Evolutionary conservation across 768 basidiomycete genomes (phyloP).

Genomic region (Holtermanniella nyarrowii): DNA sequence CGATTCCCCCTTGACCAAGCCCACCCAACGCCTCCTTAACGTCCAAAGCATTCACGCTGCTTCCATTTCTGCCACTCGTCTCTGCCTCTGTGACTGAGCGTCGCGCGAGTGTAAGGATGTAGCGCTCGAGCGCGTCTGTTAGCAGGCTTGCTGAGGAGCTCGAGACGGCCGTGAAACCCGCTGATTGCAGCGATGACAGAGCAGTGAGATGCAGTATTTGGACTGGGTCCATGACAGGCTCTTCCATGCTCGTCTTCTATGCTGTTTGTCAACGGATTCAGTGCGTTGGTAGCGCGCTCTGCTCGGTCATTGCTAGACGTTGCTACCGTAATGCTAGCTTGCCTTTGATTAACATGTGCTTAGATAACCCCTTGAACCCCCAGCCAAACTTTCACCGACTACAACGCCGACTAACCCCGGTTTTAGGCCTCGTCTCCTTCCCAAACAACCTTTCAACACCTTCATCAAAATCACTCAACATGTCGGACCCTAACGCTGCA

Average conservation of each 20-base stretch:
- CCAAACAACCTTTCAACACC: not conserved
- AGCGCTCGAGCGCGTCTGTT: conserved; percentile 15
- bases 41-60: conserved; percentile 24
- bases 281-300: no score
- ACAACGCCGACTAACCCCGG: not conserved
- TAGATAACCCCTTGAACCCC: no score
- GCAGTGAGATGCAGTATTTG: conserved; percentile 23
- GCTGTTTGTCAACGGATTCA: no score
- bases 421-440: not conserved
- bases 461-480: not conserved
- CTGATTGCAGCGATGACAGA: conserved; percentile 21
- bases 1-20: conserved; percentile 15
- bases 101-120: conserved; percentile 19
- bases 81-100: conserved; percentile 19
- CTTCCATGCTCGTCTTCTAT: no score
- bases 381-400: no score
- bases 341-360: no score
- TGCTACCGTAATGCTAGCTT: no score
- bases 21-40: conserved; percentile 21
- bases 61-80: conserved; percentile 14
- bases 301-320: no score
- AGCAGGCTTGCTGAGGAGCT: conserved; percentile 24
- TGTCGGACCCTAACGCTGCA: no score
- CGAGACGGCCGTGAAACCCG: conserved; percentile 32
- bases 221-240: no score